Base-by-base conservation (phyloP, 345 rosid species). In the Eutrema japonicum region DNA sequence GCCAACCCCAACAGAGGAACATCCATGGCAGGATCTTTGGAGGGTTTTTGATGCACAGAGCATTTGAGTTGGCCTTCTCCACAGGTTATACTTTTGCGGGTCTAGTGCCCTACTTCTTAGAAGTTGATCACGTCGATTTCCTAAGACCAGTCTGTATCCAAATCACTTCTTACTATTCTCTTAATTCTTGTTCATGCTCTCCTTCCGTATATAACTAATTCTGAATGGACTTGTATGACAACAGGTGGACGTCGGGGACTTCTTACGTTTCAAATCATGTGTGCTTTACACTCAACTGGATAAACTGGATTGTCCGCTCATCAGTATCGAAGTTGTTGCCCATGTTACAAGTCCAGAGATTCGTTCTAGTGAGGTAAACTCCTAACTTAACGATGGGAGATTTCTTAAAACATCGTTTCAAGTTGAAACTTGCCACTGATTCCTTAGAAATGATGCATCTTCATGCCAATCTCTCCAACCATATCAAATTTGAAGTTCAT, bases 311-410 rank as follows among this genome's bases (percentile, higher is more conserved):
- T 86, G 81, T 72, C 96, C 99, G 10, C 79, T 88, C 30, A 88
- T 95, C 38, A 85, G 77, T 58, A 82, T 95, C 13, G 99, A 95
- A 84, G 99, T 89, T 52, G 93, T 91, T 57, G 99, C 99, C 36
- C 97, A 95, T 81, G 99, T 91, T 79, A 88, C 96, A 18, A 85
- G 91, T 63, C 96, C 97, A 13, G 99, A 95, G 88, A 75, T 95
- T 42, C 85, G 96, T 71, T 85, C 92, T 22, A 87, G 97, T 41
- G 97, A 95, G 96, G 99, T 89, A 76, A 59, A 59, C 30, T 53
- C 43, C 11, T 30, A 10, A 40, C 46, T 32, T 26, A 26, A 61
- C 27, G 32, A 18, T 41, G 62, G 2, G n/a, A 58, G 3, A 4
- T 7, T 18, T 47, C 18, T 40, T 38, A 38, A 40, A 57, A 0